Evolutionary conservation across 148 eudicot genomes (phyloP), one percentile per base, ranked within the genome.

Genomic region (Chenopodium formosanum): DNA sequence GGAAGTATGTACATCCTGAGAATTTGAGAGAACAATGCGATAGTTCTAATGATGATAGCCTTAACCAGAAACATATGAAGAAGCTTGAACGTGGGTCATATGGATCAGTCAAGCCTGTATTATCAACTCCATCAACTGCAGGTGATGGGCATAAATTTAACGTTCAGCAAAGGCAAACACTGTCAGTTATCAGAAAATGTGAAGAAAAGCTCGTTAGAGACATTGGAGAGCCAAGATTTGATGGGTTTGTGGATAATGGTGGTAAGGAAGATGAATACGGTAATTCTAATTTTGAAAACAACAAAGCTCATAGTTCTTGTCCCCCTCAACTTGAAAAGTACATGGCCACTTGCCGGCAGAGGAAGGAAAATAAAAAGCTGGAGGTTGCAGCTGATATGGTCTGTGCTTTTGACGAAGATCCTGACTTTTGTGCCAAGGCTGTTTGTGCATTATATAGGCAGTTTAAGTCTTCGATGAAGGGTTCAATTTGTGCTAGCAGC

Each of bases 401-500:
- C 10, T n/a, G 44, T 27, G 74, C 66, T n/a, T 65, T 77, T 75
- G 63, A 67, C 7, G 27, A 75, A 7, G 83, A 81, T 22, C 4
- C 64, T 7, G 83, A 48, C 67, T 75, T 81, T 31, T 81, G 83
- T n/a, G 47, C 79, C 31, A 75, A 75, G 66, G 83, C 83, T 52
- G 74, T 81, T 19, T 75, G 79, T 67, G 67, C 83, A 7, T 60
- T 81, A 7, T 53, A 66, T 75, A 66, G 79, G 79, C 31, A n/a
- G 4, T 60, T 23, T 2, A 73, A 22, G 16, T n/a, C 76, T 73
- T 29, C 32, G 27, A 11, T 7, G 8, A 75, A 31, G 34, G 74
- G 68, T 53, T 67, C 77, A 75, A 46, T 66, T 67, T 48, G 31
- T 47, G 58, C 31, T 3, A 73, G 74, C 67, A 58, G 62, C 70